Evolutionary conservation across 2,329 filamentous ascomycete genomes (phyloP), one percentile per base, ranked within the genome.

Genomic region (Colletotrichum sp.): DNA sequence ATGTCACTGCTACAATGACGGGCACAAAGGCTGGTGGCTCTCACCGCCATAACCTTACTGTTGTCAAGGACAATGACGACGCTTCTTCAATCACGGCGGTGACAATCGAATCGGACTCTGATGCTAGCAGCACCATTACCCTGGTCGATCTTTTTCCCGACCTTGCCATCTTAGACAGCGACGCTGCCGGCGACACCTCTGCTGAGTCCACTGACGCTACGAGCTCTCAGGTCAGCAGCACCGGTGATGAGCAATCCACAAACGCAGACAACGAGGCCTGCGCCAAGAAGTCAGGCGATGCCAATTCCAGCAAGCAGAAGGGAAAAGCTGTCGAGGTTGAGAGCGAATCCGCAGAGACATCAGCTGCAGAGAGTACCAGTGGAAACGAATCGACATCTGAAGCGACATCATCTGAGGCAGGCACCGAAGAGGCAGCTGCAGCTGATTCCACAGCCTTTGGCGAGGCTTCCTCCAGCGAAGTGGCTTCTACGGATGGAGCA

Each of bases 121-220:
- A 71, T 48, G 67, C 60, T 24, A 74, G 72, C 34, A 64, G 52
- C 67, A 60, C 43, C 15, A 16, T 68, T 21, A 75, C 73, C 3
- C 73, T 75, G 10, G 69, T 73, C 15, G 73, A 75, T 32, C 9
- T 75, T 6, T 75, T 75, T 10, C 30, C 38, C 2, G 64, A 58
- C 38, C 24, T 68, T 0, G 38, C 30, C 15, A 57, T 43, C 26
- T 15, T 55, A 6, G 34, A 58, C 12, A 60, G 66, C 13, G 58
- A 63, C 9, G 70, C n/a, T 21, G 9, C 43, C 16, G 70, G 64
- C 21, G 38, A 68, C 57, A 64, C 64, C 3, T 75, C 69, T 24
- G 73, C 38, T 34, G 57, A 67, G 10, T 73, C 73, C 4, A 73
- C 73, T 28, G 36, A 55, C 26, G 38, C 43, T 36, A 38, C 58